Conservation (phyloP, 2,329 filamentous ascomycete genomes). For the Exserohilum rostratum region DNA sequence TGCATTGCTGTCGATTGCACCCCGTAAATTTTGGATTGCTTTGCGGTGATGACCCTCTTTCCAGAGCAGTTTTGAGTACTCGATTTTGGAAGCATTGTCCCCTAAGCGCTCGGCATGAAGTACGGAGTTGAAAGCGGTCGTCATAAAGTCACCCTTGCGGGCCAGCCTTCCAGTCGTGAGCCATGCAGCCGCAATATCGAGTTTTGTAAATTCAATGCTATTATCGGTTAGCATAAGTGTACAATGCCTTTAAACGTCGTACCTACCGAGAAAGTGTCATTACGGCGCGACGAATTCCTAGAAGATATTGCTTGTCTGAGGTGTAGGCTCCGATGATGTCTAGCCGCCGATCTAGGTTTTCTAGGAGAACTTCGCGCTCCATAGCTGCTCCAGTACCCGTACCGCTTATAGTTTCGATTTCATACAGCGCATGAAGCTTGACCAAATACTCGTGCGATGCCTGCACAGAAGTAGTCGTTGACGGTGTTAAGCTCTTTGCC, state of each 20-base stretch:
- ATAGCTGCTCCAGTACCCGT: conserved; percentile 39
- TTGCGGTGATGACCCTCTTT: conserved; percentile 91
- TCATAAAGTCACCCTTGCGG: conserved; percentile 80
- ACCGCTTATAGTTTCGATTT: conserved; percentile 78
- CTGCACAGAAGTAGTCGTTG: conserved; percentile 79
- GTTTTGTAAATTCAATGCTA: conserved; percentile 65
- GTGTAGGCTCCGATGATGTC: conserved; percentile 87
- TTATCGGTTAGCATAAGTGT: conserved; percentile 19
- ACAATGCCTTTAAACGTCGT: neutral
- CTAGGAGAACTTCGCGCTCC: conserved; percentile 51
- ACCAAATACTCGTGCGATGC: conserved; percentile 84
- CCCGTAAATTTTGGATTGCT: conserved; percentile 88
- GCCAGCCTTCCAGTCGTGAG: conserved; percentile 83
- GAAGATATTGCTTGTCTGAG: conserved; percentile 89
- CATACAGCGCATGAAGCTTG: conserved; percentile 84
- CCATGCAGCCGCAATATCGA: conserved; percentile 84
- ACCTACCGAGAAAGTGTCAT: conserved; percentile 78
- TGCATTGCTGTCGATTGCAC: conserved; percentile 81
- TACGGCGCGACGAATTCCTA: conserved; percentile 82
- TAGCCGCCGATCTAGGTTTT: conserved; percentile 75
- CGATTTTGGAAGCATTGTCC: conserved; percentile 87
- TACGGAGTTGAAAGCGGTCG: conserved; percentile 92
- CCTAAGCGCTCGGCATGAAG: conserved; percentile 84
- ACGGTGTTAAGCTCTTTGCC: conserved; percentile 74
- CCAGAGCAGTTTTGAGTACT: conserved; percentile 92